Base-by-base conservation (phyloP, 2,329 filamentous ascomycete species). In the Cercospora sp. region DNA sequence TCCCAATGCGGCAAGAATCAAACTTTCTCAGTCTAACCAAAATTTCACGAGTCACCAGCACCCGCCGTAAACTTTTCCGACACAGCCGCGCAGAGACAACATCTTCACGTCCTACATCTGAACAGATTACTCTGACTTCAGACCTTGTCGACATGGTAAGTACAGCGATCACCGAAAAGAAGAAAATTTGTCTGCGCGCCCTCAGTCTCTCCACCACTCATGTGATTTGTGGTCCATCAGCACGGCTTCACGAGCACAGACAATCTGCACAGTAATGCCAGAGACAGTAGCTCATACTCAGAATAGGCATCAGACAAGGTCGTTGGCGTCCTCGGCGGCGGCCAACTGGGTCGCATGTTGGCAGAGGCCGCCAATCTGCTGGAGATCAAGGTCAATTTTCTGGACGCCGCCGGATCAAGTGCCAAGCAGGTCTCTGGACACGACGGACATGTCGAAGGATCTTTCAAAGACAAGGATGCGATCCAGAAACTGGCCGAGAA, bases 371-470 rank as follows among this genome's bases (percentile, higher is more conserved):
- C 94, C 36, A 89, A 90, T 77, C 82, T 87, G 72, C 86, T 96
- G 67, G 93, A 92, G 74, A 88, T 96, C 72, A 86, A 91, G 72
- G 86, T 95, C 72, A 91, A 90, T 67, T 85, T 96, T 48, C 87
- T 97, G 58, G 94, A 97, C 79, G 88, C 86, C 53, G 88, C 88
- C 66, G 87, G 89, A 72, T 88, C 90, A 51, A 92, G 94, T 13
- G 92, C 94, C 67, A 95, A 94, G 81, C 92, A 96, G 81, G 90
- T 95, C 76, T 93, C 91, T 80, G 87, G 88, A 72, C 91, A 91
- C 78, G 81, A 85, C 72, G 84, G 85, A 71, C 93, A 97, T 77
- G 87, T 97, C 67, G 86, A 89, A 18, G 94, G 94, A 67, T 96
- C 93, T 0, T 97, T 97, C 85, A 94, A 93, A 78, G 91, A 97